phyloP scores from a whole-genome alignment of 2,329 filamentous ascomycete genomes.

The Apiospora kogelbergensis region DNA sequence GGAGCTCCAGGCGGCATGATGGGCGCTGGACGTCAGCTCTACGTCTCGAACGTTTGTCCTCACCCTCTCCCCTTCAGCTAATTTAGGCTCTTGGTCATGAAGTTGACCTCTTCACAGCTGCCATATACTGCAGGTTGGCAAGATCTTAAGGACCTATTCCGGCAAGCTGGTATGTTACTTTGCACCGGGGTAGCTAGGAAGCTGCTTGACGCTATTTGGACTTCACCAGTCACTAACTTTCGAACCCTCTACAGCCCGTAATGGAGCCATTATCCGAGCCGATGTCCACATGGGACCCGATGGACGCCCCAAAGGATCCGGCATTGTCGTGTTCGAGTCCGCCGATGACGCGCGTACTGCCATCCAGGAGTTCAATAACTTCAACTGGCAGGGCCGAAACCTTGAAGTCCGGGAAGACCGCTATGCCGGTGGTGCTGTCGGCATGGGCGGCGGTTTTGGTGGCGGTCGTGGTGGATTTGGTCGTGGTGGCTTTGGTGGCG shows the following conservation, averaged over 20 bases:
- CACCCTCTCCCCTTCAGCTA: conserved; percentile 29
- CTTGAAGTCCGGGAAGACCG: conserved; percentile 96
- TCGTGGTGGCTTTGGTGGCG: conserved; percentile 42
- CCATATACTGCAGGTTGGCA: conserved; percentile 98
- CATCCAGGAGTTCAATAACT: conserved; percentile 97
- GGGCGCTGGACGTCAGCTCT: conserved; percentile 82
- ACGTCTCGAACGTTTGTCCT: conserved; percentile 92
- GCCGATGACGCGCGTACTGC: conserved; percentile 93
- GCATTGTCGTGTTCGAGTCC: conserved; percentile 94
- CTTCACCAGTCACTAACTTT: neutral
- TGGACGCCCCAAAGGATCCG: conserved; percentile 92
- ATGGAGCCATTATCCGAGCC: conserved; percentile 84
- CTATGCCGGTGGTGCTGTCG: conserved; percentile 67
- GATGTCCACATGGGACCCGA: conserved; percentile 93
- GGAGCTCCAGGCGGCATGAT: conserved; percentile 41
- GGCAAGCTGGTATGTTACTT: conserved; percentile 83
- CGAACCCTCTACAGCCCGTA: conserved; percentile 44
- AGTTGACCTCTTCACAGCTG: conserved; percentile 60
- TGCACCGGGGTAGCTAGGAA: neutral
- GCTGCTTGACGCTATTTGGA: neutral
- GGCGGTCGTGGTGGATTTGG: conserved; percentile 42
- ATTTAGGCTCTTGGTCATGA: conserved; percentile 16
- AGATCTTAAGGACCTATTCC: conserved; percentile 97
- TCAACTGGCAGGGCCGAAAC: conserved; percentile 93
- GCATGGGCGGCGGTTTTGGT: conserved; percentile 56